Evolutionary conservation across 805 yeast genomes (phyloP).

Genomic region (Candida sakaeoensis): DNA sequence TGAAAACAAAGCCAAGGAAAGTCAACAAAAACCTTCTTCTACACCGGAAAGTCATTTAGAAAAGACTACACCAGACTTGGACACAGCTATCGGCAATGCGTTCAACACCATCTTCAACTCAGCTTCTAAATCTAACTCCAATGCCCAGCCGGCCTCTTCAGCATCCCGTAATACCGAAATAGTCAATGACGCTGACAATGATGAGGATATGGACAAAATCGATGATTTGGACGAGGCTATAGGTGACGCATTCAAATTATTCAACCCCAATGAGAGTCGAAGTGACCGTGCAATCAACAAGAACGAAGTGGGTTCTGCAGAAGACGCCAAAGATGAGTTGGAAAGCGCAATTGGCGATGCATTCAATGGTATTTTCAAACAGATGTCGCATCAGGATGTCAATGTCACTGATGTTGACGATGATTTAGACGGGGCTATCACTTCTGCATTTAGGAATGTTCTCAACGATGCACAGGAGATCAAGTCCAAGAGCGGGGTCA

Average conservation of each 20-base stretch:
- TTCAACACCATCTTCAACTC: background rate
- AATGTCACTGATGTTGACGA: conserved; percentile 17
- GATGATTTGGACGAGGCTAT: conserved; percentile 14
- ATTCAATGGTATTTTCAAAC: conserved; percentile 1
- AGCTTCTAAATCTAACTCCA: too few species aligned
- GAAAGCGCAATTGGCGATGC: conserved; percentile 10
- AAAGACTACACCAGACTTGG: background rate
- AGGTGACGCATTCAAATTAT: conserved; percentile 8
- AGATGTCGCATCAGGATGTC: background rate
- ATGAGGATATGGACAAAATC: too few species aligned
- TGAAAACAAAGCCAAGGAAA: conserved; percentile 1
- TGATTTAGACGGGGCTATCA: conserved; percentile 26
- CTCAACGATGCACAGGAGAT: conserved; percentile 16
- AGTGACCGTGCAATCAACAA: background rate
- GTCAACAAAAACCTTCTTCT: too few species aligned
- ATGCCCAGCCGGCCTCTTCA: too few species aligned
- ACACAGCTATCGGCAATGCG: conserved; percentile 4
- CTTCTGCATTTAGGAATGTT: conserved; percentile 19
- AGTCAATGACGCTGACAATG: background rate
- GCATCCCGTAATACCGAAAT: too few species aligned
- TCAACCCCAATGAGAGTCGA: background rate
- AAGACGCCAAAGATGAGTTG: conserved; percentile 10
- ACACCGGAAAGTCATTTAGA: too few species aligned
- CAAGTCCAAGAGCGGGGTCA: background rate
- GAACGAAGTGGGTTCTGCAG: too few species aligned